These are phyloP conservation scores for Hymenoscyphus albidus DNA, from an alignment of 2,329 filamentous ascomycete species.

Conservation along the genomic window DNA sequence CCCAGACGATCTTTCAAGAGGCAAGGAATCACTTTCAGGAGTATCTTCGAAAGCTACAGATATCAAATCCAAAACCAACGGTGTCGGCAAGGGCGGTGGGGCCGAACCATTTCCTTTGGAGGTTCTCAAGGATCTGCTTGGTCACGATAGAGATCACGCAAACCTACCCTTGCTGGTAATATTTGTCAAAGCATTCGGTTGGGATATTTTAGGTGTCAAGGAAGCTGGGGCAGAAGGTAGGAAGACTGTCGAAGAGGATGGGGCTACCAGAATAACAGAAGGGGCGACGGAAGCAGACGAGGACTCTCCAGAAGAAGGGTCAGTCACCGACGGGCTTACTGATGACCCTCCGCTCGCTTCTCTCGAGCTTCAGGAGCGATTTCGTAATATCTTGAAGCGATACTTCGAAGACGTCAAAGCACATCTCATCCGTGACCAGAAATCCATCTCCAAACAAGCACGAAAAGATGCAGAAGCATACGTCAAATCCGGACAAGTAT, in stretches of 20 bases:
- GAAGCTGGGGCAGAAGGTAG: constrained; percentile 69
- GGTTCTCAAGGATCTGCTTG: constrained; percentile 93
- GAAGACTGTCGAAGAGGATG: constrained; percentile 79
- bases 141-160: constrained; percentile 85
- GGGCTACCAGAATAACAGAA: constrained; percentile 51
- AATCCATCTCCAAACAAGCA: constrained; percentile 78
- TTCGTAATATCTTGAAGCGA: constrained; percentile 76
- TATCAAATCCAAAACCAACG: constrained; percentile 51
- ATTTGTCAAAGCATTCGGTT: constrained; percentile 94
- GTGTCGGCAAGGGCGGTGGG: constrained; percentile 58
- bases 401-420: constrained; percentile 93
- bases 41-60: constrained; percentile 60
- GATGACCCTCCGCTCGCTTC: constrained; percentile 72
- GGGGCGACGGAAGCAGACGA: constrained; percentile 44
- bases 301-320: constrained; percentile 48
- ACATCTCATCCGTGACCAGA: constrained; percentile 87
- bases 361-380: constrained; percentile 76
- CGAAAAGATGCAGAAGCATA: constrained; percentile 97
- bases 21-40: constrained; percentile 42
- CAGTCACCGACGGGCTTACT: constrained; percentile 40
- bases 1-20: constrained; percentile 56
- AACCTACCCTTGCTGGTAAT: constrained; percentile 90
- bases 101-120: constrained; percentile 93
- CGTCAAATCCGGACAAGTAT: constrained; percentile 96
- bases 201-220: constrained; percentile 87